Base-by-base conservation (phyloP, 2,329 filamentous ascomycete genomes). In the Talaromyces piceae region DNA sequence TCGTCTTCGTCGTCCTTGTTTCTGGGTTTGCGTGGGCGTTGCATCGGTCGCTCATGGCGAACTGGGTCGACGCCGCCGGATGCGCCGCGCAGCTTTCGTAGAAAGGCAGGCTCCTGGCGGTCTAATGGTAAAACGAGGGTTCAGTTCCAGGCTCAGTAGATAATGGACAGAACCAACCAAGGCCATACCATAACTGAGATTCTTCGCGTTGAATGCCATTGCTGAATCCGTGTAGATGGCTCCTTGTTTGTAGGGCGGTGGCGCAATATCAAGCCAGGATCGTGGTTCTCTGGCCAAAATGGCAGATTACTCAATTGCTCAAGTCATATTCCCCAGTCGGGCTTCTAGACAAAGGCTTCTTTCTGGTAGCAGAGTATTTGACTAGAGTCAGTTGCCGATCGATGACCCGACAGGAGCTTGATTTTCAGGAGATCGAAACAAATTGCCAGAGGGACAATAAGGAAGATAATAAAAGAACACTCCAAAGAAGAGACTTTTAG, bases 191-290 rank as follows among this genome's bases (percentile, higher is more conserved):
- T 74, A 74, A 51, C 62, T 65, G 47, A 74, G 67, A 49, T 69
- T 65, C 57, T 73, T 73, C 16, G 70, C 61, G 46, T 72, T 73
- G 58, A 66, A 69, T 18, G 64, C 61, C 69, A 72, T 72, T 26
- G n/a, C 16, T 12, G 23, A 13, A 5, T 25, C n/a, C 13, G 9
- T 5, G 25, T 4, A 22, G 25, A 22, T 41, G 7, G 45, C 27
- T 3, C 7, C 4, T 13, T 12, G 43, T 30, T 18, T 37, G n/a
- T 8, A 37, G 33, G 20, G 33, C 7, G 16, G 33, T 37, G 16
- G 16, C 2, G 3, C n/a, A n/a, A n/a, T n/a, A n/a, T n/a, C n/a
- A 37, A 31, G 20, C 9, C 12, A 49, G 47, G 23, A 28, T 12
- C 6, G 16, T 22, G 2, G 7, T 23, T 22, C n/a, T n/a, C n/a